Conservation (phyloP, 2,329 filamentous ascomycete species). For the Lachnellula hyalina region DNA sequence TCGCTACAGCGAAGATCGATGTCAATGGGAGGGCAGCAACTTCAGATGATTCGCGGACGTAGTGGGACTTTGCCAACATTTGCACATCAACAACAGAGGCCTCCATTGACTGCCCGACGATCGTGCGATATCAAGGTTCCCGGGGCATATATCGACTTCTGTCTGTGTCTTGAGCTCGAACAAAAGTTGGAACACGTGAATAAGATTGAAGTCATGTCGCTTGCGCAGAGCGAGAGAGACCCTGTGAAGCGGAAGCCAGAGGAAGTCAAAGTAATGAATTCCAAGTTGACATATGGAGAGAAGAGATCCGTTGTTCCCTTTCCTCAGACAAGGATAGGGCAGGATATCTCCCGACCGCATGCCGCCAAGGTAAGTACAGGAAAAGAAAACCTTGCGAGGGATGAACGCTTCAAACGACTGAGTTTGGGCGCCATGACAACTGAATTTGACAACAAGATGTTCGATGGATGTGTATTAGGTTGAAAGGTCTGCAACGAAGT, state of each 20-base stretch:
- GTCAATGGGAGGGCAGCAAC: conserved; percentile 9
- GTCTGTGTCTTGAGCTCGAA: conserved; percentile 10
- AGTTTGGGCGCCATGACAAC: conserved; percentile 22
- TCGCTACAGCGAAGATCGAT: conserved; percentile 10
- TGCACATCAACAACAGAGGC: conserved; percentile 1
- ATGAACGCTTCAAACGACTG: conserved; percentile 14
- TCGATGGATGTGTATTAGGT: conserved; percentile 9
- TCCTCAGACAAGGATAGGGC: not conserved
- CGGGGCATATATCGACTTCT: conserved; percentile 13
- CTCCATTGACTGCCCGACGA: conserved; percentile 11
- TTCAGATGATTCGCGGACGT: conserved; percentile 8
- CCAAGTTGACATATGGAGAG: conserved; percentile 1
- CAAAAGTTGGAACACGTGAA: conserved; percentile 16
- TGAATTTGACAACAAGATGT: conserved; percentile 16
- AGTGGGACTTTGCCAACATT: conserved; percentile 9
- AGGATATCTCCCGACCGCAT: conserved; percentile 1
- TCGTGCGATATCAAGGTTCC: conserved; percentile 17
- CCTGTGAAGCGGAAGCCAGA: not conserved
- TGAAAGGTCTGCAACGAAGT: not conserved
- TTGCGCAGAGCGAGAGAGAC: not conserved
- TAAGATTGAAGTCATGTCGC: conserved; percentile 13
- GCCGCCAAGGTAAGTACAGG: conserved; percentile 2
- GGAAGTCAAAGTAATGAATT: conserved; percentile 1
- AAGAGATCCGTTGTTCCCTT: not conserved
- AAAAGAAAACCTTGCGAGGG: not conserved